These are phyloP conservation scores for Hirschfeldia incana DNA, from an alignment of 345 rosid species.

Conservation along the genomic window DNA sequence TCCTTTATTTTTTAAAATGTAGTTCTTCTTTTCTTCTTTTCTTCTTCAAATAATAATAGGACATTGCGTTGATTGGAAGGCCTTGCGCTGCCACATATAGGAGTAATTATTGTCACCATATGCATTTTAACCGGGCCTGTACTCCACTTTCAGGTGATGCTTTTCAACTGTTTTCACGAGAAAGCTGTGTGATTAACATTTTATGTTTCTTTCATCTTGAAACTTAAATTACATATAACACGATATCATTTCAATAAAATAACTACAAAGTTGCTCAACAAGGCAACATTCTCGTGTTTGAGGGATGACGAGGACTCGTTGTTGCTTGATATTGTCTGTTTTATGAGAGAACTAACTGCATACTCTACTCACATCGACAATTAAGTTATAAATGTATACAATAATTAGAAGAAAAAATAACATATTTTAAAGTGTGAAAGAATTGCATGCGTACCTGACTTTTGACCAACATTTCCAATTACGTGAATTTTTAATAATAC, in stretches of 20 bases:
- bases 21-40: background rate
- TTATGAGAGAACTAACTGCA: background rate
- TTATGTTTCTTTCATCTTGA: conserved; percentile 6
- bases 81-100: conserved; percentile 9
- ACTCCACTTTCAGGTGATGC: conserved; percentile 20
- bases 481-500: background rate
- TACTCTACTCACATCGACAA: conserved; percentile 4
- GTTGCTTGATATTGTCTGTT: conserved; percentile 12
- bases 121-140: background rate
- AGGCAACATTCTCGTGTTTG: conserved; percentile 31
- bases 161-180: conserved; percentile 37
- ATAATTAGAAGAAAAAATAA: background rate
- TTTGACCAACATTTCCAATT: background rate
- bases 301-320: conserved; percentile 31
- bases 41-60: background rate
- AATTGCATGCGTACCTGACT: conserved; percentile 7
- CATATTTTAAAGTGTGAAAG: background rate
- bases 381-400: background rate
- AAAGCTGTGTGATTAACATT: conserved; percentile 12
- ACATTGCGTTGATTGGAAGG: conserved; percentile 19
- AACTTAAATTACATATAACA: background rate
- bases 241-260: background rate
- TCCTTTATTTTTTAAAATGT: background rate
- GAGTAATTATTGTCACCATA: conserved; percentile 17
- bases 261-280: background rate